Base-by-base conservation (phyloP, 1,139 yeast species). In the Hansenula sp. region DNA sequence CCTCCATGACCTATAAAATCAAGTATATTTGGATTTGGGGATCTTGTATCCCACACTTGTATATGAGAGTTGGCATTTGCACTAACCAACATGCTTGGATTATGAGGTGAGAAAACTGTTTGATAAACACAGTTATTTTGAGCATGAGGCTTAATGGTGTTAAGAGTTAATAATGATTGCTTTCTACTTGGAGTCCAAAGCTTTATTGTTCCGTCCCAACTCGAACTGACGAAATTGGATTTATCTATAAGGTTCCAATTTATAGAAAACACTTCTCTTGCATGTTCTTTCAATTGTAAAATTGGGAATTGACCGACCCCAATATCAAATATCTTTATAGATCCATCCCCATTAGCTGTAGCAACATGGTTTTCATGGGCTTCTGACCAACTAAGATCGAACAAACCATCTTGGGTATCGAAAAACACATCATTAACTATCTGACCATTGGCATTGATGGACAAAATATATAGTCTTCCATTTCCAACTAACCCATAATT, bases 401-500 rank as follows among this genome's bases (percentile, higher is more conserved):
- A 89, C 19, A 90, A 66, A 6, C 97, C 96, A 62, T 92, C 98
- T 60, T 90, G 97, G 1, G 97, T 90, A 46, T 89, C 90, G 69
- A 88, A 90, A 14, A 73, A 64, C 5, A 73, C 66, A 41, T 78
- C 81, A 32, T 75, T 75, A 6, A 57, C 55, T 19, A 87, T 73
- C 18, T 58, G 57, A 1, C 97, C 97, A 45, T 71, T 68, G 10
- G 79, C 76, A 37, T 75, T 77, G 40, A 92, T 83, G 40, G 78
- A 78, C 29, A 90, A 66, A 2, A 90, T 68, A 53, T 69, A 82
- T 25, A 92, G 67, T 47, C 87, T 73, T 4, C 98, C 98, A 60
- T 92, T 92, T 3, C 98, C 98, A 4, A 88, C 96, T 10, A 92
- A 69, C 2, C 97, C 97, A 62, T 82, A 92, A 63, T 92, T 92